Base-by-base conservation (phyloP, 208 protist genomes). In the Leishmania guyanensis region DNA sequence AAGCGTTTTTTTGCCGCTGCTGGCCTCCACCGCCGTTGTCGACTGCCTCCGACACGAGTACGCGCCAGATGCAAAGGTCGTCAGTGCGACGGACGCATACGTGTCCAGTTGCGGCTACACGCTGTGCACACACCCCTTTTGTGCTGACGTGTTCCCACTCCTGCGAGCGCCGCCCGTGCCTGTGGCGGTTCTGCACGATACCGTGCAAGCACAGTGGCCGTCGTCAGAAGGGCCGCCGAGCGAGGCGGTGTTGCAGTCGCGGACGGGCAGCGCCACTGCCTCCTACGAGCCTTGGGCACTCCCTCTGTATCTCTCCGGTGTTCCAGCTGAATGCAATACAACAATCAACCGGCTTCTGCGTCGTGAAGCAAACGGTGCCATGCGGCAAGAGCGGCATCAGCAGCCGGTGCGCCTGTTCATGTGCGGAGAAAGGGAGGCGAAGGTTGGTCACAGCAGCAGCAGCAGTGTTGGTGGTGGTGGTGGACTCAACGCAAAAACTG, bases 81-180 rank as follows among this genome's bases (percentile, higher is more conserved):
- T 94, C 33, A 93, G 85, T 48, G 75, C 85, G 5, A 85, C 88
- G 10, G 93, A 96, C 74, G 78, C 92, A 5, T 93, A 91, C 82
- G 77, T 91, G 36, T 90, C 93, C 22, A 86, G 86, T 50, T 95
- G 91, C 80, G 89, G 78, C 9, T 96, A 93, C 84, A 79, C 92
- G 36, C 79, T 96, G 10, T 94, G 87, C 78, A 94, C 93, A 4
- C 89, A 85, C 78, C 79, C 90, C 5, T 83, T 87, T 29, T 90
- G 88, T 70, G 80, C 85, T 36, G 86, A 90, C 54, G 73, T 94
- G 33, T 89, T 92, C 62, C 89, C 90, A 2, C 70, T 85, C 17
- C 56, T 84, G 48, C 77, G 72, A 4, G 75, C 81, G 64, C 84
- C 80, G 8, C 33, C n/a, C 43, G 29, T 6, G 79, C 50, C 14